phyloP scores from a whole-genome alignment of 2,329 filamentous ascomycete species.

The Cladophialophora yegresii region DNA sequence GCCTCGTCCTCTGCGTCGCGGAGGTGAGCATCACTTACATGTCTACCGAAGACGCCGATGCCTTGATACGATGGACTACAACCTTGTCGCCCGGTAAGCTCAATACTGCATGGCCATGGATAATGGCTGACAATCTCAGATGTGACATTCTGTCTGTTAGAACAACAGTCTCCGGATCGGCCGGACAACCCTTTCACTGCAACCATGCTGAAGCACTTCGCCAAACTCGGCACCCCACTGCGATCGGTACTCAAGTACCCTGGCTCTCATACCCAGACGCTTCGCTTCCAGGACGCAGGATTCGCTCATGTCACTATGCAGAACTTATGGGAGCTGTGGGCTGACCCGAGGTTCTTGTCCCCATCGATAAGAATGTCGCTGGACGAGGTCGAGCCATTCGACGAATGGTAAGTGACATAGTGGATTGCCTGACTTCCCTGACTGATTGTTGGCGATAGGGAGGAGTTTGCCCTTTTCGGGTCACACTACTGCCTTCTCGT shows the following conservation, averaged over 20 bases:
- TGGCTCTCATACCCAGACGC: slow-evolving; percentile 63
- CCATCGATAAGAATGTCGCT: slow-evolving; percentile 61
- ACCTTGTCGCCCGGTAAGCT: slow-evolving; percentile 65
- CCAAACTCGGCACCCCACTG: slow-evolving; percentile 35
- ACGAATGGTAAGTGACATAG: slow-evolving; percentile 67
- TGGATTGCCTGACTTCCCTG: not conserved
- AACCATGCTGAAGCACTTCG: slow-evolving; percentile 37
- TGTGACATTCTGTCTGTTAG: slow-evolving; percentile 82
- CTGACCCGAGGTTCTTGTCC: slow-evolving; percentile 65
- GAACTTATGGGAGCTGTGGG: slow-evolving; percentile 84
- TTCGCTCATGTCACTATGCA: slow-evolving; percentile 65
- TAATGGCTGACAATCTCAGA: slow-evolving; percentile 31
- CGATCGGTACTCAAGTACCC: slow-evolving; percentile 62
- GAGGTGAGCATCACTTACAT: slow-evolving; percentile 94
- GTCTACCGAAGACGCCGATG: slow-evolving; percentile 71
- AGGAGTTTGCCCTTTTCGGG: slow-evolving; percentile 83
- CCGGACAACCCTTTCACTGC: slow-evolving; percentile 72
- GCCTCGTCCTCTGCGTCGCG: slow-evolving; percentile 74
- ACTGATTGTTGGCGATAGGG: slow-evolving; percentile 42
- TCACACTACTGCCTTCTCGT: slow-evolving; percentile 73
- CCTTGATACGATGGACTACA: slow-evolving; percentile 76
- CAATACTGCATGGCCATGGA: not conserved
- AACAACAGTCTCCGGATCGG: slow-evolving; percentile 81
- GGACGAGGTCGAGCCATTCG: slow-evolving; percentile 77
- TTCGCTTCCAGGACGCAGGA: slow-evolving; percentile 68